A percentile compares a stretch with the other conserved stretches of the same genome.
Conservation (phyloP, 1,284 basidiomycete genomes). For the Puccinia novopanici region DNA sequence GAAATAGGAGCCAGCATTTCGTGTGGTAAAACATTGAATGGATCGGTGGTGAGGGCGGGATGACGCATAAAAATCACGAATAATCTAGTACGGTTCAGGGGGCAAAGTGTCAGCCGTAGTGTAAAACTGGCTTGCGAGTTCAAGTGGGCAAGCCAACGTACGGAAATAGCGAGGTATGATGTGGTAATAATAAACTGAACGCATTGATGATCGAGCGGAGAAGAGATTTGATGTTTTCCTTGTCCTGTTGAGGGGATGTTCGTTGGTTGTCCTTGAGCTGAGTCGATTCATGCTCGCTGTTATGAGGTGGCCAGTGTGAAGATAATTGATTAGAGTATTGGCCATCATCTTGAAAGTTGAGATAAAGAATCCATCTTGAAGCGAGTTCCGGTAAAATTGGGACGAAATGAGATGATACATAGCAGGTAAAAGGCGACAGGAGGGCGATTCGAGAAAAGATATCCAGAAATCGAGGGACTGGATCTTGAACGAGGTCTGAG, state of each 20-base stretch:
- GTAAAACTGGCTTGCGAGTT: neutral
- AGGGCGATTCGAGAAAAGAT: conserved; percentile 36
- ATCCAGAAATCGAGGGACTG: conserved; percentile 6
- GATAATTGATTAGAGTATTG: conserved; percentile 21
- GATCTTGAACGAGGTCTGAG: neutral
- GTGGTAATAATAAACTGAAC: conserved; percentile 38
- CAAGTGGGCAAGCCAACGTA: neutral
- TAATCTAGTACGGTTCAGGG: conserved; percentile 25
- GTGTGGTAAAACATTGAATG: conserved; percentile 38
- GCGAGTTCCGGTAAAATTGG: conserved; percentile 44
- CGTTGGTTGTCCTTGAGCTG: neutral
- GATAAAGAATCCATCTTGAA: too few species aligned
- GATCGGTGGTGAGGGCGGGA: conserved; percentile 43
- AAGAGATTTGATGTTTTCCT: conserved; percentile 26
- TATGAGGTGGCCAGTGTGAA: conserved; percentile 17
- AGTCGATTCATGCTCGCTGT: neutral
- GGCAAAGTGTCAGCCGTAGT: neutral
- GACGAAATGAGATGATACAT: conserved; percentile 29
- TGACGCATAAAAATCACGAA: conserved; percentile 36
- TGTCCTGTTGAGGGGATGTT: neutral
- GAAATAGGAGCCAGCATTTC: neutral
- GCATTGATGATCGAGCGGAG: conserved; percentile 31
- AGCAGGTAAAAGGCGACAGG: conserved; percentile 33
- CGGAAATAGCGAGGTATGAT: conserved; percentile 45
- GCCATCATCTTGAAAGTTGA: conserved; percentile 9